Evolutionary conservation across 1,284 basidiomycete species (phyloP).

Genomic region (Irpex sp.): DNA sequence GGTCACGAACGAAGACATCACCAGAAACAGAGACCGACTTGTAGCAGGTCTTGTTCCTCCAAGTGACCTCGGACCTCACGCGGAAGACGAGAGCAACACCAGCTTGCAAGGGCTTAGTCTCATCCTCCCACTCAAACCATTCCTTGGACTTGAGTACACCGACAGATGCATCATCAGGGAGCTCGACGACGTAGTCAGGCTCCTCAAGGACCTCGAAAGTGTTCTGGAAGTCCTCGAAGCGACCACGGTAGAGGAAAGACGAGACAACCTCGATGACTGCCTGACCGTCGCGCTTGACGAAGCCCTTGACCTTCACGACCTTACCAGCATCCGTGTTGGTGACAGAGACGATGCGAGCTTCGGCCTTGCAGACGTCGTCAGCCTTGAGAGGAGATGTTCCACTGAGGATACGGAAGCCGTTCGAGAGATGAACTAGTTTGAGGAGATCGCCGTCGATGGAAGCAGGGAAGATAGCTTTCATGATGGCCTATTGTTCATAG

Average conservation of each 20-base stretch:
- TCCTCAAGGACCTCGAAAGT: constrained; percentile 94
- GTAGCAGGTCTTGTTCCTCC: constrained; percentile 89
- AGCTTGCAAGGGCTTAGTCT: constrained; percentile 71
- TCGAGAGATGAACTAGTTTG: constrained; percentile 95
- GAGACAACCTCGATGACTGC: constrained; percentile 93
- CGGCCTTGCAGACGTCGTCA: constrained; percentile 89
- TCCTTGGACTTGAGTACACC: constrained; percentile 94
- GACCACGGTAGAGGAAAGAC: constrained; percentile 95
- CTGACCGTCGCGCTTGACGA: constrained; percentile 71
- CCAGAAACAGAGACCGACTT: constrained; percentile 82
- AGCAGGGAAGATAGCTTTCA: constrained; percentile 94
- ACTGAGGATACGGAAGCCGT: constrained; percentile 89
- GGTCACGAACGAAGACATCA: constrained; percentile 81
- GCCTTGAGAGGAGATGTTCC: constrained; percentile 76
- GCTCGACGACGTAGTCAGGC: constrained; percentile 79
- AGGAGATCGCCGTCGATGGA: constrained; percentile 90
- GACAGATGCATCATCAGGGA: constrained; percentile 78
- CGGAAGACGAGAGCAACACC: constrained; percentile 90
- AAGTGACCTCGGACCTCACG: constrained; percentile 80
- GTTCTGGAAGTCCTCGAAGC: constrained; percentile 90
- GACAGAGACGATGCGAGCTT: constrained; percentile 87
- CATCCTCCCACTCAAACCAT: constrained; percentile 96
- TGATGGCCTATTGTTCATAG: constrained; percentile 69
- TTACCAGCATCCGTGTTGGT: constrained; percentile 92
- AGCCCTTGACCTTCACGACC: constrained; percentile 88